Evolutionary conservation across 129 eudicot species (phyloP).

Genomic region (Flaveria brownii): DNA sequence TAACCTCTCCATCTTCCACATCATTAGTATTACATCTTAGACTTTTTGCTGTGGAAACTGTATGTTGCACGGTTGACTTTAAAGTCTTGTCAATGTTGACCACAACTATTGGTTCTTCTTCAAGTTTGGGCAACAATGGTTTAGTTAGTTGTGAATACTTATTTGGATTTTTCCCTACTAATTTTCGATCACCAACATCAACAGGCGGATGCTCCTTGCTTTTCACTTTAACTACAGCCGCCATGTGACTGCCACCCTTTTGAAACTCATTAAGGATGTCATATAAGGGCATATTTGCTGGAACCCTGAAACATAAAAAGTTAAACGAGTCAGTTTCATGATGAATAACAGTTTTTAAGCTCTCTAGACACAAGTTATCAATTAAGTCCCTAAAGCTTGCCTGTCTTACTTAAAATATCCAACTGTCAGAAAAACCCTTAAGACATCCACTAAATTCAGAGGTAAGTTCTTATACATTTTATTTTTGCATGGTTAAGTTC

Average conservation of each 20-base stretch:
- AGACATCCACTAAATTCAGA: background rate
- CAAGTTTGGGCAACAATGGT: slow-evolving; percentile 58
- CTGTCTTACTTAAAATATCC: background rate
- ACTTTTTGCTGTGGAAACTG: slow-evolving; percentile 27
- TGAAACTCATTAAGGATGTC: slow-evolving; percentile 97
- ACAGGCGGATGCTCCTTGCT: slow-evolving; percentile 41
- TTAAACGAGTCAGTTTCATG: background rate
- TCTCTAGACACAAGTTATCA: background rate
- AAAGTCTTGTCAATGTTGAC: slow-evolving; percentile 50
- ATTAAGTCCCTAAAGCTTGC: slow-evolving; percentile 1
- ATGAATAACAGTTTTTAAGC: too few species aligned
- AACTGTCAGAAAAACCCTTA: background rate
- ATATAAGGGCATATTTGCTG: slow-evolving; percentile 90
- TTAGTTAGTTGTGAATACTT: slow-evolving; percentile 47
- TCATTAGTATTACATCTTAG: slow-evolving; percentile 43
- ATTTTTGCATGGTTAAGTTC: slow-evolving; percentile 1
- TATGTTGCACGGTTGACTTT: slow-evolving; percentile 21
- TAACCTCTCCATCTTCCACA: slow-evolving; percentile 84
- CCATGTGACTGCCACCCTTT: slow-evolving; percentile 98
- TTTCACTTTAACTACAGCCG: slow-evolving; percentile 89
- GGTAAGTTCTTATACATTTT: background rate
- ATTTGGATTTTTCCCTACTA: slow-evolving; percentile 20
- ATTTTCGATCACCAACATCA: slow-evolving; percentile 27
- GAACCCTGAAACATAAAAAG: slow-evolving; percentile 59
- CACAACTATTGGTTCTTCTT: slow-evolving; percentile 44